These are phyloP conservation scores for Phytophthora citrophthora DNA, from an alignment of 352 stramenopile species.

Conservation along the genomic window DNA sequence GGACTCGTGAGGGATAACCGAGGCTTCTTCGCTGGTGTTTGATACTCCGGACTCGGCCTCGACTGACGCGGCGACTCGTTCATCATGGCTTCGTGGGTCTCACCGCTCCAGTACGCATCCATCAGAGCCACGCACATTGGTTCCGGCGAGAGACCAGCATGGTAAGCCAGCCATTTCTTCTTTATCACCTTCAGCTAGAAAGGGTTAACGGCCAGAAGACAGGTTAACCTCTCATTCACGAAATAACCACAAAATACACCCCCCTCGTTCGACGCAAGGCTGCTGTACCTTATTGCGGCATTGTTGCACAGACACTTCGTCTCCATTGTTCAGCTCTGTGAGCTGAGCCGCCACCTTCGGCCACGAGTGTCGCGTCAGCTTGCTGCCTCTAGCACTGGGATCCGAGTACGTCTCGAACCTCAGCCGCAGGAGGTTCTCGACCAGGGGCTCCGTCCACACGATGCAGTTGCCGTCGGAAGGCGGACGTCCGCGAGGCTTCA, in stretches of 20 bases:
- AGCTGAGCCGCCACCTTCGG: constrained; percentile 14
- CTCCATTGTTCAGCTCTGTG: constrained; percentile 13
- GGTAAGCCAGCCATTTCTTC: constrained; percentile 31
- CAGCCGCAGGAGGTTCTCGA: constrained; percentile 21
- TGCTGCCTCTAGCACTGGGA: constrained; percentile 22
- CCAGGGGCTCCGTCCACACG: constrained; percentile 22
- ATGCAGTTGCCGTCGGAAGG: constrained; percentile 28
- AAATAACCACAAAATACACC: not conserved
- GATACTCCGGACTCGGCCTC: constrained; percentile 11
- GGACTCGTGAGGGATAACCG: not conserved
- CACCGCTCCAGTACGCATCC: constrained; percentile 15
- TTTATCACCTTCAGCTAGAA: constrained; percentile 27
- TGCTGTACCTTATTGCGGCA: constrained; percentile 32
- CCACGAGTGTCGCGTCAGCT: constrained; percentile 25
- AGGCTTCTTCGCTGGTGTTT: constrained; percentile 7
- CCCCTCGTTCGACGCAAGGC: not conserved
- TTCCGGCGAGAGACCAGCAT: constrained; percentile 10
- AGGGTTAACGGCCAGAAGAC: not conserved
- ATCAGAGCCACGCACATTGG: constrained; percentile 24
- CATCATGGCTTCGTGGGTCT: not conserved
- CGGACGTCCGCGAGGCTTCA: constrained; percentile 24
- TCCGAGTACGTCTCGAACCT: constrained; percentile 27
- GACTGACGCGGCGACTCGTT: not conserved
- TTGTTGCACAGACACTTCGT: constrained; percentile 18
- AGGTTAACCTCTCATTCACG: constrained; percentile 10